Conservation (phyloP, 345 rosid genomes). For the Jatropha curcas region DNA sequence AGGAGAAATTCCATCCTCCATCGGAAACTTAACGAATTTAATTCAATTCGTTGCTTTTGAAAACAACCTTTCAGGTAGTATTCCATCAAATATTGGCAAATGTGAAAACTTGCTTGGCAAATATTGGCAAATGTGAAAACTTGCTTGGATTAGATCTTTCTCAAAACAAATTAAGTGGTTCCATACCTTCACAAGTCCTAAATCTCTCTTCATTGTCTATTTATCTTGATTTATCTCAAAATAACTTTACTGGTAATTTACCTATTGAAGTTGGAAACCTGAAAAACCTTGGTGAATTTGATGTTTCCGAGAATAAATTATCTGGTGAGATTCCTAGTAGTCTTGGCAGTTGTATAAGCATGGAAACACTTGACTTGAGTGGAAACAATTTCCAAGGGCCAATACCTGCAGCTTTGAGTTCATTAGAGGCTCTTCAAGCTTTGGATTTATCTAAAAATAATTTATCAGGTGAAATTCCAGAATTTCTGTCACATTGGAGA, state of each 20-base stretch:
- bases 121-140: constrained; percentile 6
- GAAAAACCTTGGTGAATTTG: neutral
- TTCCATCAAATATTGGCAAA: constrained; percentile 22
- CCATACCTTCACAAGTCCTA: neutral
- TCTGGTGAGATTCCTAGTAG: constrained; percentile 1
- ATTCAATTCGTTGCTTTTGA: neutral
- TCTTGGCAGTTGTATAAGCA: constrained; percentile 4
- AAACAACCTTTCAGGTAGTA: constrained; percentile 27
- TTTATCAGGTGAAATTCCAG: constrained; percentile 14
- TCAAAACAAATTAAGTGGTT: neutral
- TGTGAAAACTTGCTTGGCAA: neutral
- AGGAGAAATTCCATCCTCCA: constrained; percentile 8
- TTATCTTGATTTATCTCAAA: constrained; percentile 11
- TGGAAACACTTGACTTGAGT: neutral
- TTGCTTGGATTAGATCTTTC: neutral
- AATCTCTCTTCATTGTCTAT: neutral
- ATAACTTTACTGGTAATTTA: neutral
- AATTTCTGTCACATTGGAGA: neutral
- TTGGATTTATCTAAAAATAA: constrained; percentile 6
- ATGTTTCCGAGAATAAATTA: constrained; percentile 4
- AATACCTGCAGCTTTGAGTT: constrained; percentile 5
- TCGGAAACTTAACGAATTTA: constrained; percentile 17
- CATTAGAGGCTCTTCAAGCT: neutral
- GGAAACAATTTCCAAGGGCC: constrained; percentile 5
- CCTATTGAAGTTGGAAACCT: neutral